A percentile compares a stretch with the other conserved stretches of the same genome.
phyloP scores from a whole-genome alignment of 768 basidiomycete genomes.

The Rhizopogon vinicolor region DNA sequence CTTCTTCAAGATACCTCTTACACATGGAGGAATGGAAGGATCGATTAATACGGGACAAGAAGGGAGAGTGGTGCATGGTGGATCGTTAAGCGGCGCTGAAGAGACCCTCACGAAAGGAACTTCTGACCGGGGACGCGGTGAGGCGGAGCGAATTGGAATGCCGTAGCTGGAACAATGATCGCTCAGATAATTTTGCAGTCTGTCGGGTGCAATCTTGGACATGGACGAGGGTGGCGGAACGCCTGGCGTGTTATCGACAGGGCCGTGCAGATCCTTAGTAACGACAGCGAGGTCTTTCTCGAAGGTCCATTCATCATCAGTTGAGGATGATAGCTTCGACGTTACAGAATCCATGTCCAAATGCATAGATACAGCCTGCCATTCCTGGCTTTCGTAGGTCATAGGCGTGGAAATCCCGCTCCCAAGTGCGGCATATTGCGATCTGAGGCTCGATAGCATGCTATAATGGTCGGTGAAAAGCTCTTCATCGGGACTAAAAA shows the following conservation, averaged over 20 bases:
- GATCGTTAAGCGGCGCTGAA: conserved; percentile 2
- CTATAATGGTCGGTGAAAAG: conserved; percentile 26
- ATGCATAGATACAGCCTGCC: conserved; percentile 1
- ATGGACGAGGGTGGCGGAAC: background rate
- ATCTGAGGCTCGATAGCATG: conserved; percentile 32
- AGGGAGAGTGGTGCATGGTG: conserved; percentile 17
- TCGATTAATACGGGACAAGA: conserved; percentile 18
- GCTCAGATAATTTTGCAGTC: background rate
- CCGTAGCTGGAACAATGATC: conserved; percentile 8
- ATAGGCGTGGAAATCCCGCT: conserved; percentile 10
- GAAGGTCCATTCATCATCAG: conserved; percentile 34
- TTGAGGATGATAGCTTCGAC: conserved; percentile 5
- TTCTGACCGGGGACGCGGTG: conserved; percentile 12
- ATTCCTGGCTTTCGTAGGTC: conserved; percentile 10
- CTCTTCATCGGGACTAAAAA: conserved; percentile 1
- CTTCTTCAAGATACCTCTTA: conserved; percentile 35
- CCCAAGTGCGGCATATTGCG: conserved; percentile 25
- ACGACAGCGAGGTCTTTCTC: conserved; percentile 25
- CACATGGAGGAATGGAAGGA: conserved; percentile 23
- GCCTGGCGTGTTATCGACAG: background rate
- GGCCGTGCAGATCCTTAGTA: conserved; percentile 12
- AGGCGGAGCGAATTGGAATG: background rate
- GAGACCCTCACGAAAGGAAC: background rate
- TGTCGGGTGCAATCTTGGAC: background rate
- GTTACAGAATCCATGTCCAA: background rate